phyloP scores from a whole-genome alignment of 1,284 basidiomycete genomes.

The Sparassis latifolia region DNA sequence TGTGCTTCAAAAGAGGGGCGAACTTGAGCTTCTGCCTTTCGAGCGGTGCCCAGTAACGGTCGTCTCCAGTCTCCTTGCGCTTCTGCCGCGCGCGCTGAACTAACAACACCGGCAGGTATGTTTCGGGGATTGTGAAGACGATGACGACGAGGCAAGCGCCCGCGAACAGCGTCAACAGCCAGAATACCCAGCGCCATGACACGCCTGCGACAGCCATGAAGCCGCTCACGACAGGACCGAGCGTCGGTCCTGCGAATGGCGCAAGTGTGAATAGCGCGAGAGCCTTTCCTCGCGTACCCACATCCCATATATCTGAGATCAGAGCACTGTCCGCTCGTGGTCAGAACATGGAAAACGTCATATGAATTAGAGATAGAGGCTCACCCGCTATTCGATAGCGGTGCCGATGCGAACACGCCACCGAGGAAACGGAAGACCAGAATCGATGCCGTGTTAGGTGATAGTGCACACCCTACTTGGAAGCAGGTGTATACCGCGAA shows the following conservation, averaged over 20 bases:
- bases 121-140: slow-evolving; percentile 72
- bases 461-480: slow-evolving; percentile 26
- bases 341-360: background rate
- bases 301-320: slow-evolving; percentile 30
- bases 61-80: slow-evolving; percentile 45
- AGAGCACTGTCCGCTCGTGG: slow-evolving; percentile 19
- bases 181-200: slow-evolving; percentile 74
- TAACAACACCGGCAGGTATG: slow-evolving; percentile 49
- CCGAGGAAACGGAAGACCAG: slow-evolving; percentile 27
- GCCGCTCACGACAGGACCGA: slow-evolving; percentile 65
- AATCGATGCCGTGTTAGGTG: slow-evolving; percentile 24
- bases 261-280: slow-evolving; percentile 37
- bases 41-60: slow-evolving; percentile 41
- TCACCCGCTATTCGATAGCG: slow-evolving; percentile 25
- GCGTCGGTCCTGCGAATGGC: slow-evolving; percentile 70
- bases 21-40: slow-evolving; percentile 27
- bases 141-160: slow-evolving; percentile 43
- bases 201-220: slow-evolving; percentile 40
- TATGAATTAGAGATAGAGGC: background rate
- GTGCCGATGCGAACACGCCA: slow-evolving; percentile 25
- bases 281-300: slow-evolving; percentile 28
- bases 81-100: slow-evolving; percentile 23
- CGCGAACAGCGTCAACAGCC: slow-evolving; percentile 67
- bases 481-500: slow-evolving; percentile 24
- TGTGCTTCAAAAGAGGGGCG: slow-evolving; percentile 25